Evolutionary conservation across 352 stramenopile species (phyloP).

Genomic region (Phytophthora melonis): DNA sequence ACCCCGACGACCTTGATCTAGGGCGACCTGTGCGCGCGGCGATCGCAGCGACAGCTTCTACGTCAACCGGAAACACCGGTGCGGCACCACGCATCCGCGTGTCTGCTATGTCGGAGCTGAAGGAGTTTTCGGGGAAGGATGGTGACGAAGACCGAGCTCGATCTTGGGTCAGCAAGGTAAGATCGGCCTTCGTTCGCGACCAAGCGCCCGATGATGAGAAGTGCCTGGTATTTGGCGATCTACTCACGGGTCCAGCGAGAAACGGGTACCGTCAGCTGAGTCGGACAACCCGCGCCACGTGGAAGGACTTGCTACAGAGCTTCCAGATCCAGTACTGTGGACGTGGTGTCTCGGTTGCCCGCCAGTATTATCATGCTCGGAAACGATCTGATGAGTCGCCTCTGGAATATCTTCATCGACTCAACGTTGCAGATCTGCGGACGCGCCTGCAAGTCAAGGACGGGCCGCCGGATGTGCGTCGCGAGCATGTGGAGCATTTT

Average conservation of each 20-base stretch:
- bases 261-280: not conserved
- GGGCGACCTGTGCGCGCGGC: too few species aligned
- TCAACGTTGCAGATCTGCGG: too few species aligned
- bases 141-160: not conserved
- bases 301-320: not conserved
- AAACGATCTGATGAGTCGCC: too few species aligned
- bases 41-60: not conserved
- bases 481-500: too few species aligned
- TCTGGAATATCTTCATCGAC: too few species aligned
- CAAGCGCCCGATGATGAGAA: not conserved
- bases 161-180: not conserved
- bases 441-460: too few species aligned
- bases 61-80: too few species aligned
- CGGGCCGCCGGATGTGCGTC: too few species aligned
- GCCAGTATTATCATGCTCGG: not conserved
- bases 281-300: too few species aligned
- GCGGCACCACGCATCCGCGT: not conserved
- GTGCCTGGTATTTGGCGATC: not conserved
- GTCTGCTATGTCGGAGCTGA: not conserved
- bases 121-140: not conserved
- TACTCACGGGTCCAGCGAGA: not conserved
- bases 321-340: not conserved
- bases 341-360: not conserved
- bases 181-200: not conserved
- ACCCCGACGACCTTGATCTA: not conserved